phyloP scores from a whole-genome alignment of 129 eudicot species.

The Gnaphalium uliginosum region DNA sequence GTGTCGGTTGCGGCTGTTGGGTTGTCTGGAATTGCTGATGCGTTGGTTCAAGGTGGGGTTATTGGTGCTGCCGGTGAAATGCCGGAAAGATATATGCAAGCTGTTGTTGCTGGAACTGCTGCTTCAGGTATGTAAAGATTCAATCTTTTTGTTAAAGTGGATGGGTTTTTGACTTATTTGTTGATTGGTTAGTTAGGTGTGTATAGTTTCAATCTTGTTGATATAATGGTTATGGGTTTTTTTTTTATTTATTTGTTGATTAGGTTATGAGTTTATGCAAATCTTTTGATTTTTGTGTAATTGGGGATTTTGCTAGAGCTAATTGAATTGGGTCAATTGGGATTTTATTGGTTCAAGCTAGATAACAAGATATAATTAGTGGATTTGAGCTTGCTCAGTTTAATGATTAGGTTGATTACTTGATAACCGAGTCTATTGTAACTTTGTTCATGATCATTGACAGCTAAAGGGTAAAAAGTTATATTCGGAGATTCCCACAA shows the following conservation, averaged over 20 bases:
- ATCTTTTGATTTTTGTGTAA: background rate
- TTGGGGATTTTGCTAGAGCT: slow-evolving; percentile 1
- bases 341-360: background rate
- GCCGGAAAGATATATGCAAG: slow-evolving; percentile 98
- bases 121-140: slow-evolving; percentile 66
- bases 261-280: background rate
- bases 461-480: background rate
- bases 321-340: background rate
- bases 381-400: background rate
- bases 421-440: background rate
- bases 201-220: background rate
- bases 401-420: background rate
- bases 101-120: slow-evolving; percentile 87
- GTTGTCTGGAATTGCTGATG: slow-evolving; percentile 70
- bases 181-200: background rate
- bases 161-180: background rate
- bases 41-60: slow-evolving; percentile 78
- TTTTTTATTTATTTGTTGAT: background rate
- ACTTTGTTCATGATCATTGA: background rate
- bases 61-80: slow-evolving; percentile 89
- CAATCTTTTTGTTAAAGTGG: background rate
- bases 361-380: background rate
- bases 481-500: background rate
- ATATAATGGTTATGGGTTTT: background rate
- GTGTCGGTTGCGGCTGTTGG: slow-evolving; percentile 67